Evolutionary conservation across 1,284 basidiomycete species (phyloP), one percentile per base, ranked within the genome.

Genomic region (Xerocomus minutiporus): DNA sequence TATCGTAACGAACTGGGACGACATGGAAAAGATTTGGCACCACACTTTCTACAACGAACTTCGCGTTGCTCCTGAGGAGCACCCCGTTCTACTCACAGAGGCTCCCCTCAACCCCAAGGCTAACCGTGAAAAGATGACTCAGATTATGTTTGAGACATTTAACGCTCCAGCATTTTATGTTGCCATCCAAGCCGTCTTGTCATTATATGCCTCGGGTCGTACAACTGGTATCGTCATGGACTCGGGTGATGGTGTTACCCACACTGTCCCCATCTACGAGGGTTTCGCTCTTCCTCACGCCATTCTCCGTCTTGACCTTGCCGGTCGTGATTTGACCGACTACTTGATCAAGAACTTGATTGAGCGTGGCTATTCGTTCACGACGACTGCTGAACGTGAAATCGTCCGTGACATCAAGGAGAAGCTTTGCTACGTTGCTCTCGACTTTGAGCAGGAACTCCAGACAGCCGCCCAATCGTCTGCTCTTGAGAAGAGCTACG

Each of bases 381-480:
- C 90, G 67, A 97, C 89, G 63, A 89, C 91, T 20, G 92, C 93
- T 56, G 93, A 95, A 79, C 86, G 89, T 70, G 93, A 96, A 84
- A 93, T 97, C 58, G 94, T 97, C 67, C 85, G 94, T 67, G 94
- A 97, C 74, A 95, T 97, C 82, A 97, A 97, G 83, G 94, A 97
- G 83, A 96, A 95, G 80, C 85, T 97, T 48, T 96, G 93, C 79
- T 97, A 97, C 75, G 93, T 97, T 65, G 94, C 94, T 38, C 84
- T 96, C 63, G 94, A 97, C 79, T 97, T 96, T 69, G 93, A 96
- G 75, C 90, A 97, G 76, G 94, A 97, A 78, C 81, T 97, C 65
- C 89, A 93, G 77, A 94, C 90, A 41, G 92, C 93, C 42, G 88
- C 91, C 59, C 90, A 93, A 73, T 93, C 91, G 28, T 94, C 91